A percentile compares a stretch with the other conserved stretches of the same genome.
Conservation (phyloP, 495 filamentous ascomycete genomes). For the Terfezia boudieri region DNA sequence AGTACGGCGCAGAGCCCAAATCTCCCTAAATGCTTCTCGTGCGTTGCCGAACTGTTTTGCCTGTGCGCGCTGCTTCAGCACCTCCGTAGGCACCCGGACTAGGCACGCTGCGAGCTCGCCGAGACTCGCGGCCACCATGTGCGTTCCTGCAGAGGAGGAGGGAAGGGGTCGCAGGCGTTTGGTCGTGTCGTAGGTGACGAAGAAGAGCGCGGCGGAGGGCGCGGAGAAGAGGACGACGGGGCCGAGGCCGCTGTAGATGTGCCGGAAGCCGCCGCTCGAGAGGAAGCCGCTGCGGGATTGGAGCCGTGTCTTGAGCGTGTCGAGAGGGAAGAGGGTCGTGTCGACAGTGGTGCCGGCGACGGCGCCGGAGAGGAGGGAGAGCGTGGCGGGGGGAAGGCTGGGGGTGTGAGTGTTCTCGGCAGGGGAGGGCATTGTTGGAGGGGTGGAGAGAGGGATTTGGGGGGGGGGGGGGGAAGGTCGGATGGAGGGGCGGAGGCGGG, state of each 20-base stretch:
- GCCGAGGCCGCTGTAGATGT: constrained; percentile 50
- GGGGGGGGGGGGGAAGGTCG: no score
- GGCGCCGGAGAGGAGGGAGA: constrained; percentile 31
- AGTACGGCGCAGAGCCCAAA: neutral
- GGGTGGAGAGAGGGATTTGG: neutral
- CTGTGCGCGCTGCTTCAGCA: constrained; percentile 90
- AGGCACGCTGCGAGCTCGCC: constrained; percentile 88
- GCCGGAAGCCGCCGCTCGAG: constrained; percentile 49
- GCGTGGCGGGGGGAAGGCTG: neutral
- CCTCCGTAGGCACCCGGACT: constrained; percentile 83
- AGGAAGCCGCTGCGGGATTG: constrained; percentile 67
- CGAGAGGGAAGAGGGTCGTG: constrained; percentile 74
- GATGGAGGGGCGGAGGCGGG: no score
- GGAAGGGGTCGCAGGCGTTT: constrained; percentile 33
- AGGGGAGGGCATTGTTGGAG: neutral
- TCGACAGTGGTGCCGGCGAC: constrained; percentile 75
- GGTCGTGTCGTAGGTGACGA: constrained; percentile 78
- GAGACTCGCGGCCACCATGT: constrained; percentile 70
- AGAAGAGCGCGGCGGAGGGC: constrained; percentile 93
- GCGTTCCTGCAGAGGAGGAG: constrained; percentile 20
- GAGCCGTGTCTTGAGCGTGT: constrained; percentile 81
- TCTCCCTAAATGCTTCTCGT: constrained; percentile 23
- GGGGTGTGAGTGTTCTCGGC: neutral
- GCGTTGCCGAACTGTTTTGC: constrained; percentile 48
- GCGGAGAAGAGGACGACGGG: constrained; percentile 70